phyloP scores from a whole-genome alignment of 805 yeast genomes.

The Starmerella khaoyaiensis region DNA sequence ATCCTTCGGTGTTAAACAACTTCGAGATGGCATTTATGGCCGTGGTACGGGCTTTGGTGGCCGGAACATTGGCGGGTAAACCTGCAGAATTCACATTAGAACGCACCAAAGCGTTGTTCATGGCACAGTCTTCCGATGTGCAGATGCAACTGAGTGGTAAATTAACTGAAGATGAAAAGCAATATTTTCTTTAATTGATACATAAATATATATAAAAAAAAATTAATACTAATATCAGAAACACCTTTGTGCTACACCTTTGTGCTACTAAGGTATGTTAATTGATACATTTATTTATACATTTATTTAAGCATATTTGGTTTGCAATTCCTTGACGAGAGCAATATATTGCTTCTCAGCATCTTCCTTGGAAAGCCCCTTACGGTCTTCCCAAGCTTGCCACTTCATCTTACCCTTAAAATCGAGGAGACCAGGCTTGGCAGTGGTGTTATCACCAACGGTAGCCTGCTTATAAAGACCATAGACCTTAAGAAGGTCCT shows the following conservation, averaged over 20 bases:
- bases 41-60: constrained; percentile 62
- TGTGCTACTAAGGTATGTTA: no score
- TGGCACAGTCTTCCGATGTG: constrained; percentile 53
- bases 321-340: constrained; percentile 25
- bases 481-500: constrained; percentile 74
- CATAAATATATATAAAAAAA: no score
- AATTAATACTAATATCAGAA: no score
- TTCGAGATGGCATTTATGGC: constrained; percentile 51
- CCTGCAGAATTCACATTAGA: constrained; percentile 53
- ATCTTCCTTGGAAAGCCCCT: constrained; percentile 73
- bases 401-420: constrained; percentile 94
- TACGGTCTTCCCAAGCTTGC: constrained; percentile 87
- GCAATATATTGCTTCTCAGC: constrained; percentile 61
- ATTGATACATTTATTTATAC: neutral
- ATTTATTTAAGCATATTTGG: constrained; percentile 11
- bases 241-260: no score
- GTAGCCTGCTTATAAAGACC: constrained; percentile 96
- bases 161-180: constrained; percentile 49
- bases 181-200: no score
- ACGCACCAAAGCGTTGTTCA: constrained; percentile 51
- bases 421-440: constrained; percentile 84
- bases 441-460: constrained; percentile 79
- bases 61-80: constrained; percentile 52
- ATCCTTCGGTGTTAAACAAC: constrained; percentile 43
- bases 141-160: constrained; percentile 51